Conservation (phyloP, 768 basidiomycete genomes). For the Xanthoconium stramineum region DNA sequence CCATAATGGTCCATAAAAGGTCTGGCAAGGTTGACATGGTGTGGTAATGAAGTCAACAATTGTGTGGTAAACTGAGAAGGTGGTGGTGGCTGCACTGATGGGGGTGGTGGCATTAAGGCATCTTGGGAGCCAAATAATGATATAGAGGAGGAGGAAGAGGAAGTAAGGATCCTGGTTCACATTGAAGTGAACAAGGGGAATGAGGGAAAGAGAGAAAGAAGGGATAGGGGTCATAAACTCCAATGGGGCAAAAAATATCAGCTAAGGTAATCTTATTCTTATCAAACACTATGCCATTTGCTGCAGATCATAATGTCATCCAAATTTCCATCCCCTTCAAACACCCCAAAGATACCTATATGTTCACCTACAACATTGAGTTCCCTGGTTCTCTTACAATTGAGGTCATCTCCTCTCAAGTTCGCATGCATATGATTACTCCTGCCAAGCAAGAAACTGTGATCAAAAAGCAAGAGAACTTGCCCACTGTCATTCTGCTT, state of each 20-base stretch:
- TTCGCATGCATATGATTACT: too few species aligned
- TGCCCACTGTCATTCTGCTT: background rate
- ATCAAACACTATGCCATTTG: too few species aligned
- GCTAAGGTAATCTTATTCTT: too few species aligned
- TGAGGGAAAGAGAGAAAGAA: too few species aligned
- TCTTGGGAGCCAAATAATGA: background rate
- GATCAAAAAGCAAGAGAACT: background rate
- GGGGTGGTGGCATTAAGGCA: background rate
- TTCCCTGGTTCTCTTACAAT: background rate
- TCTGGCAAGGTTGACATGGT: too few species aligned
- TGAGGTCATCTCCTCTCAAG: background rate
- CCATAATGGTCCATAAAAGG: background rate
- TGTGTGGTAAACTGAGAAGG: background rate
- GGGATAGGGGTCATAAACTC: too few species aligned
- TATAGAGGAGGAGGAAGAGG: background rate
- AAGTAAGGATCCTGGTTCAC: background rate
- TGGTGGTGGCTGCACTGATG: background rate
- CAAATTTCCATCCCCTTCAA: background rate
- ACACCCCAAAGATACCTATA: background rate
- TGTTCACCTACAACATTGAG: background rate
- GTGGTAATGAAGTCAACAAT: background rate
- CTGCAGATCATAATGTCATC: background rate
- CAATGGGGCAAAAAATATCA: too few species aligned
- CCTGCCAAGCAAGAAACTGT: too few species aligned
- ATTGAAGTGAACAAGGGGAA: too few species aligned